Evolutionary conservation across 2,329 filamentous ascomycete genomes (phyloP).

Genomic region (Sclerotinia sclerotiorum): DNA sequence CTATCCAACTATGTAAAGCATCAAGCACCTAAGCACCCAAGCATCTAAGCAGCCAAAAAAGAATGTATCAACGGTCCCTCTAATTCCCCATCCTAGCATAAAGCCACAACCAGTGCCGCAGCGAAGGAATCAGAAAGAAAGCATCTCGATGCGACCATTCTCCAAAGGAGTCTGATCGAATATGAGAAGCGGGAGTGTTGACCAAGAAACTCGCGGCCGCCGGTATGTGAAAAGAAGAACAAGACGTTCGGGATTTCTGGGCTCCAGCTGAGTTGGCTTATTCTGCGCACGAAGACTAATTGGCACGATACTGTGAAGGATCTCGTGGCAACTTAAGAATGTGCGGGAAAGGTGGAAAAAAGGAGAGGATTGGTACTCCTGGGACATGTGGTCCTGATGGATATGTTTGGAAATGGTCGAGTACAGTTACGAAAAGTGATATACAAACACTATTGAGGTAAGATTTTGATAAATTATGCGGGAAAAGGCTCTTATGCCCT

Average conservation of each 20-base stretch:
- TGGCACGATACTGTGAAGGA: conserved; percentile 76
- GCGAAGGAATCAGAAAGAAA: conserved; percentile 23
- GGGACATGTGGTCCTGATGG: neutral
- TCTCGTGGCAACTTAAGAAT: conserved; percentile 95
- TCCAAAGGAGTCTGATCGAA: conserved; percentile 24
- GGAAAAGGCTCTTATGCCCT: neutral
- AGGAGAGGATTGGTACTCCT: neutral
- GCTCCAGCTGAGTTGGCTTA: conserved; percentile 40
- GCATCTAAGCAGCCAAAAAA: neutral
- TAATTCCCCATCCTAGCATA: conserved; percentile 15
- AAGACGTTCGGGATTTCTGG: conserved; percentile 41
- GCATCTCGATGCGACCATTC: conserved; percentile 20
- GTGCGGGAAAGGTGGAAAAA: conserved; percentile 53
- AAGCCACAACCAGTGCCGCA: conserved; percentile 19
- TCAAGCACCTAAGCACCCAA: neutral
- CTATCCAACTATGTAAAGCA: neutral
- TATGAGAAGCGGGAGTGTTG: conserved; percentile 31
- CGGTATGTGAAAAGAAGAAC: conserved; percentile 39
- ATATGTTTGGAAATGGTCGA: neutral
- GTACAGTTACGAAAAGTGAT: neutral
- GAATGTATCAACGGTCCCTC: conserved; percentile 17
- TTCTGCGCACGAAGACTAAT: conserved; percentile 97
- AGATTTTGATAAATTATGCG: neutral
- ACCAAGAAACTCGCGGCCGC: conserved; percentile 33
- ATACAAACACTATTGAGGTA: neutral